Percentiles rank a stretch among this genome's conserved stretches.
Conservation (phyloP, 805 yeast species). For the Teunomyces stri region DNA sequence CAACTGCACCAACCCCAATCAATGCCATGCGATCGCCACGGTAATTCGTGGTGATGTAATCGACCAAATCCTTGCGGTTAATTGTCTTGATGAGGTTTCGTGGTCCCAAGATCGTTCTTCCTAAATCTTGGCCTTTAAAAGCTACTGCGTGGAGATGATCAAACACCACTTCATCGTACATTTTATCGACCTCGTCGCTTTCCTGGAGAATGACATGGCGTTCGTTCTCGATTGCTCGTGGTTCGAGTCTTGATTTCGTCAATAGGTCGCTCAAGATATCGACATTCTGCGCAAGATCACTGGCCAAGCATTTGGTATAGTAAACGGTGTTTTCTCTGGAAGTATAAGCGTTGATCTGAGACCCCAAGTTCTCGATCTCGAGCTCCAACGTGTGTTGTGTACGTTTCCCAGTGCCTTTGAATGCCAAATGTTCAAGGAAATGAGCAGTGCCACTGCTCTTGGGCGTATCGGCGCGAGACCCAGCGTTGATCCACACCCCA, state of each 20-base stretch:
- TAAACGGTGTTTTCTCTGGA: conserved; percentile 97
- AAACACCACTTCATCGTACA: conserved; percentile 97
- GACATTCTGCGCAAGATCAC: conserved; percentile 80
- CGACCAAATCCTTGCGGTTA: conserved; percentile 68
- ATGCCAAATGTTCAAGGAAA: conserved; percentile 93
- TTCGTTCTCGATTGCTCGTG: conserved; percentile 87
- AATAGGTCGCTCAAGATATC: conserved; percentile 88
- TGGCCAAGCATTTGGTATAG: conserved; percentile 82
- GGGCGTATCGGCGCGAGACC: conserved; percentile 92
- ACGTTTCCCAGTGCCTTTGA: conserved; percentile 86
- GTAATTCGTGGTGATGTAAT: conserved; percentile 82
- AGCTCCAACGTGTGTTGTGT: conserved; percentile 81
- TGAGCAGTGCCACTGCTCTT: conserved; percentile 93
- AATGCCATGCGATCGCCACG: conserved; percentile 96
- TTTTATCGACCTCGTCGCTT: conserved; percentile 95
- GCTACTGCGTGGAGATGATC: conserved; percentile 95
- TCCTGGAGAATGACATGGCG: conserved; percentile 95
- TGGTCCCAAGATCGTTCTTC: conserved; percentile 96
- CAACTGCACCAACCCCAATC: conserved; percentile 94
- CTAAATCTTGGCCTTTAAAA: conserved; percentile 86
- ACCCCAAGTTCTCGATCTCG: conserved; percentile 94
- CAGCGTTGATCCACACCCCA: conserved; percentile 98
- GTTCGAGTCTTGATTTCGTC: conserved; percentile 80
- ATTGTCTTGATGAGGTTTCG: conserved; percentile 82
- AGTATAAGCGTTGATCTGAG: conserved; percentile 97